Evolutionary conservation across 768 basidiomycete genomes (phyloP).

Genomic region (Collybiopsis luxurians): DNA sequence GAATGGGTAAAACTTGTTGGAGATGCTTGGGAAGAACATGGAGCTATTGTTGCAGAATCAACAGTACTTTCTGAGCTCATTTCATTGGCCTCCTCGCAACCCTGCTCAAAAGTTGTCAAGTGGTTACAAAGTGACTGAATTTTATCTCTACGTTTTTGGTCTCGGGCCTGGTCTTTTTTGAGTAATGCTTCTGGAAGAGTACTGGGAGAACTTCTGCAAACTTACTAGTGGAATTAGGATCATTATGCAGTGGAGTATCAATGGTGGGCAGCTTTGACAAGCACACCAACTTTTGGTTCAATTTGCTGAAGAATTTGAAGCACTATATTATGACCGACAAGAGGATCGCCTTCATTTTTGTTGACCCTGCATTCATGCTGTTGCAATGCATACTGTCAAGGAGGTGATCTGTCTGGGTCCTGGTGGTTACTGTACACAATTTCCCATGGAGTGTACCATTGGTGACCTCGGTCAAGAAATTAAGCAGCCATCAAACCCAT

Average conservation of each 20-base stretch:
- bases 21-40: slow-evolving; percentile 19
- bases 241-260: slow-evolving; percentile 16
- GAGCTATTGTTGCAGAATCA: slow-evolving; percentile 15
- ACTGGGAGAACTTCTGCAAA: slow-evolving; percentile 24
- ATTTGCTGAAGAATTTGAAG: slow-evolving; percentile 27
- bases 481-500: slow-evolving; percentile 14
- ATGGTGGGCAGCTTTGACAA: slow-evolving; percentile 9
- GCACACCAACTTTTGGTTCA: slow-evolving; percentile 14
- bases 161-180: slow-evolving; percentile 24
- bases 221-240: slow-evolving; percentile 20
- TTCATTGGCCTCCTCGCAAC: slow-evolving; percentile 28
- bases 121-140: slow-evolving; percentile 30
- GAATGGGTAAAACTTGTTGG: slow-evolving; percentile 17
- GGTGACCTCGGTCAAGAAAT: slow-evolving; percentile 11
- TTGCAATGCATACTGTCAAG: slow-evolving; percentile 18
- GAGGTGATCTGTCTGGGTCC: slow-evolving; percentile 19
- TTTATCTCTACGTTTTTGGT: slow-evolving; percentile 21
- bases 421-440: slow-evolving; percentile 14
- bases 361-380: slow-evolving; percentile 22
- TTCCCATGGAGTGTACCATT: slow-evolving; percentile 16
- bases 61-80: slow-evolving; percentile 21
- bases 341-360: slow-evolving; percentile 27
- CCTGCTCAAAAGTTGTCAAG: slow-evolving; percentile 27
- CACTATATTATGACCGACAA: slow-evolving; percentile 21
- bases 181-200: slow-evolving; percentile 13